Evolutionary conservation across 352 stramenopile genomes (phyloP).

Genomic region (Salisapilia sapeloensis): DNA sequence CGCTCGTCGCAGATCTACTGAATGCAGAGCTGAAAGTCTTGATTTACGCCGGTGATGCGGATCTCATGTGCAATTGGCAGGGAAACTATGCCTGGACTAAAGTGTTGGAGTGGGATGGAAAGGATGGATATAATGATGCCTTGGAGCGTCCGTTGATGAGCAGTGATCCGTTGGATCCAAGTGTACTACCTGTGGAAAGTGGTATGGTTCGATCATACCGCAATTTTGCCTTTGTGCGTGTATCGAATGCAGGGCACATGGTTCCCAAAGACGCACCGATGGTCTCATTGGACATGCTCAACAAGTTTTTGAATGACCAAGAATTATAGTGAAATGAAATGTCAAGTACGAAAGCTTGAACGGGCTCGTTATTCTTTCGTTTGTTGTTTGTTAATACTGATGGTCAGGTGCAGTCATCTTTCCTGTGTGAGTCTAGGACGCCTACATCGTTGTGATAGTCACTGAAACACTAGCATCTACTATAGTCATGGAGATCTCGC

Average conservation of each 20-base stretch:
- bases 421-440: too few relatives aligned
- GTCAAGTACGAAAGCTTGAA: too few relatives aligned
- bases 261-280: constrained; percentile 22
- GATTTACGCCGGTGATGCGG: constrained; percentile 91
- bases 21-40: constrained; percentile 50
- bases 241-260: constrained; percentile 25
- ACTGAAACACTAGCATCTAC: too few relatives aligned
- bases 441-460: too few relatives aligned
- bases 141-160: constrained; percentile 11
- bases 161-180: constrained; percentile 11
- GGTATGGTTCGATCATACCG: constrained; percentile 6
- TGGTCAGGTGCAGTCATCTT: too few relatives aligned
- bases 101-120: constrained; percentile 79
- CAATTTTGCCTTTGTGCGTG: constrained; percentile 13
- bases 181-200: too few relatives aligned
- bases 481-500: too few relatives aligned
- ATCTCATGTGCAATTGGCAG: constrained; percentile 95
- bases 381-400: too few relatives aligned
- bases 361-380: too few relatives aligned
- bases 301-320: constrained; percentile 13
- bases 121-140: constrained; percentile 53
- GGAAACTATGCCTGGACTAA: constrained; percentile 88
- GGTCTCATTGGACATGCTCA: constrained; percentile 17
- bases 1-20: constrained; percentile 74
- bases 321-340: background rate